phyloP scores from a whole-genome alignment of 2,329 filamentous ascomycete genomes.

The Curvularia spicifera region DNA sequence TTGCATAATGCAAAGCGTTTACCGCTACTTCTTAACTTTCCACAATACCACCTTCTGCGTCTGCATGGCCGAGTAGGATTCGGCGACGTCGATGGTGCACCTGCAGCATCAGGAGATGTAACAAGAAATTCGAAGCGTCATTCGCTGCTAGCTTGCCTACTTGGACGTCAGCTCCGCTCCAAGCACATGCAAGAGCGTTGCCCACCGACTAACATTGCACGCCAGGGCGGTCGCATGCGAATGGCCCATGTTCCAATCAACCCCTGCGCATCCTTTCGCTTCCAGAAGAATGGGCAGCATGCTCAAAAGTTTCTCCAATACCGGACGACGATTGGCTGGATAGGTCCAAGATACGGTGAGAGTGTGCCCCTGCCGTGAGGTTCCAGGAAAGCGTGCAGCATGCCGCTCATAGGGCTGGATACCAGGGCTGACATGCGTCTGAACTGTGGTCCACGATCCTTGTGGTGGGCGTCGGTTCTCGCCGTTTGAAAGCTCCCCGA shows the following conservation, averaged over 20 bases:
- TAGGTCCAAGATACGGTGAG: slow-evolving; percentile 32
- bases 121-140: background rate
- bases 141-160: background rate
- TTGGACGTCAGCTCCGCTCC: slow-evolving; percentile 6
- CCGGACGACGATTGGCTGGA: slow-evolving; percentile 1
- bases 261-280: background rate
- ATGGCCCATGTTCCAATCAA: slow-evolving; percentile 4
- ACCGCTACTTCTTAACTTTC: slow-evolving; percentile 6
- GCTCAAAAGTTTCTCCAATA: background rate
- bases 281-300: background rate
- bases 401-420: slow-evolving; percentile 35
- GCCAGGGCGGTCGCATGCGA: background rate
- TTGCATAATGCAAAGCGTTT: slow-evolving; percentile 2
- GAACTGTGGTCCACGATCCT: slow-evolving; percentile 2
- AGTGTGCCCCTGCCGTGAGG: slow-evolving; percentile 23
- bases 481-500: slow-evolving; percentile 6
- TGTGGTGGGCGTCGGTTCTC: background rate
- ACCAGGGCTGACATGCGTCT: slow-evolving; percentile 23
- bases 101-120: slow-evolving; percentile 5
- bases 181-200: slow-evolving; percentile 3
- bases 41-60: background rate
- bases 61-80: background rate
- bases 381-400: slow-evolving; percentile 14
- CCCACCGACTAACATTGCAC: background rate
- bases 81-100: background rate